Evolutionary conservation across 768 basidiomycete species (phyloP).

Genomic region (Kwoniella dendrophila): DNA sequence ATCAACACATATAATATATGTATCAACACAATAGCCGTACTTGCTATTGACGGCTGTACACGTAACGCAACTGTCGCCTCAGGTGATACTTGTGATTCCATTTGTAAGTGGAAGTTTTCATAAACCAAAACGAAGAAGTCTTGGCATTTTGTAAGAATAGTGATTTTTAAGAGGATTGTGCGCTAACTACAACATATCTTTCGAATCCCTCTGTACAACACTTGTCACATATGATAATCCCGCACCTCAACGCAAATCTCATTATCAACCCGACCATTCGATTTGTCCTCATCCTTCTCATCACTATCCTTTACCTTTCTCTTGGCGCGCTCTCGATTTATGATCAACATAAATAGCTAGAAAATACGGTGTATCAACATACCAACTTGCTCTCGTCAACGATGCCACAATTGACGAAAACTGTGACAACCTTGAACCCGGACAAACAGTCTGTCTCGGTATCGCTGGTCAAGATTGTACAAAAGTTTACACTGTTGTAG

Average conservation of each 20-base stretch:
- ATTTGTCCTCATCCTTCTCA: background rate
- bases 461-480: constrained; percentile 65
- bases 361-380: constrained; percentile 60
- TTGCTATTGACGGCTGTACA: constrained; percentile 59
- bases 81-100: constrained; percentile 69
- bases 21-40: constrained; percentile 38
- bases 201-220: background rate
- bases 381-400: constrained; percentile 73
- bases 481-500: constrained; percentile 63
- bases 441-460: constrained; percentile 69
- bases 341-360: constrained; percentile 29
- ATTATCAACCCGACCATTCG: background rate
- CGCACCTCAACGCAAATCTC: background rate
- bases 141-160: background rate
- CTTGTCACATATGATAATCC: background rate
- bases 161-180: background rate
- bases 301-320: background rate
- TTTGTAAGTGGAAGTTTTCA: constrained; percentile 57
- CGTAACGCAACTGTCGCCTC: constrained; percentile 65
- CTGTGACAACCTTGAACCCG: constrained; percentile 67
- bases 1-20: background rate
- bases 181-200: background rate
- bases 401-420: constrained; percentile 59
- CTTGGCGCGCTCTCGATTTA: background rate
- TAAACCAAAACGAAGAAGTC: background rate